A percentile compares a stretch with the other conserved stretches of the same genome.
These are phyloP conservation scores for Voacanga thouarsii DNA, from an alignment of 257 asterid species.

Conservation along the genomic window DNA sequence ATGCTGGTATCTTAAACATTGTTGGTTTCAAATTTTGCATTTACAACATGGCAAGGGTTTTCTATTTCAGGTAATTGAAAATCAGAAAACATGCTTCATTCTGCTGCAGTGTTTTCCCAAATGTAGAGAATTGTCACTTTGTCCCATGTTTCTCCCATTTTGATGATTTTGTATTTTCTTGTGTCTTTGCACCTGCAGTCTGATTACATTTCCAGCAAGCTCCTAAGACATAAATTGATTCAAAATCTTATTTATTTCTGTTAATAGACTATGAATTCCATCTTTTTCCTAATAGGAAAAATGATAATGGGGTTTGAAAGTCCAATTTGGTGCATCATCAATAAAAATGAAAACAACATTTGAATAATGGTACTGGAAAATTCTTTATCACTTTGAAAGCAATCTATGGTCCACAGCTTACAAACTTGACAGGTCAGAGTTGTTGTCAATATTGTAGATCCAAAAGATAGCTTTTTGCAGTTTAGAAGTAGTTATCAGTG, in stretches of 20 bases:
- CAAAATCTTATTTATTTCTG: no score
- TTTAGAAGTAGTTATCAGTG: neutral
- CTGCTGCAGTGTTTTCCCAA: neutral
- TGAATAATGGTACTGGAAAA: neutral
- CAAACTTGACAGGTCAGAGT: neutral
- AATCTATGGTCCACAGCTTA: no score
- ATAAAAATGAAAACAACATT: neutral
- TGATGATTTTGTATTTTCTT: no score
- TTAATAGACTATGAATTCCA: no score
- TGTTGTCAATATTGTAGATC: neutral
- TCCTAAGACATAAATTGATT: no score
- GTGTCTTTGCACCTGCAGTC: no score
- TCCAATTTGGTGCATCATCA: neutral
- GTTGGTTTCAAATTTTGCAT: no score
- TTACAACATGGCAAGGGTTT: no score
- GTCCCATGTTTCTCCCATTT: no score
- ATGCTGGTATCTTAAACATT: no score
- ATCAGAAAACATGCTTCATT: neutral
- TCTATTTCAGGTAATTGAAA: neutral
- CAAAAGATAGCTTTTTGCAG: slow-evolving; percentile 15
- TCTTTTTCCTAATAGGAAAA: neutral
- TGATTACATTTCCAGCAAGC: no score
- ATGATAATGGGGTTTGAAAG: neutral
- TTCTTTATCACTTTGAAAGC: neutral
- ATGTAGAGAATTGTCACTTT: no score